Evolutionary conservation across 331 rosid species (phyloP).

Genomic region (Quercus lobata): DNA sequence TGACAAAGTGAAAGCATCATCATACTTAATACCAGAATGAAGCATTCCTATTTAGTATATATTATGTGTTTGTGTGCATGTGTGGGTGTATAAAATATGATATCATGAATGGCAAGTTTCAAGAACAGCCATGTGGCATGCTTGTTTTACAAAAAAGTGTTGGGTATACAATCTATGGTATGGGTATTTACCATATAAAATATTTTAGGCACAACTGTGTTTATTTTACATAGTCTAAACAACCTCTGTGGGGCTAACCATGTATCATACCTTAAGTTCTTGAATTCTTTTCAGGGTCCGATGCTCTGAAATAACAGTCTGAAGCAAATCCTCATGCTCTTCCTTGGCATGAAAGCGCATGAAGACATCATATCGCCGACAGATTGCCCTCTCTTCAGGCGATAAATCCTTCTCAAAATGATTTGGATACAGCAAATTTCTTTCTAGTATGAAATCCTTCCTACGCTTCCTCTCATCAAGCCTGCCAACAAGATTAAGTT

Average conservation of each 20-base stretch:
- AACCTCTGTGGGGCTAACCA: neutral
- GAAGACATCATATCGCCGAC: slow-evolving; percentile 68
- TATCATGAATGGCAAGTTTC: neutral
- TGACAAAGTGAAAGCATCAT: neutral
- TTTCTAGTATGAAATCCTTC: slow-evolving; percentile 82
- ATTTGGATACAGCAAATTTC: slow-evolving; percentile 74
- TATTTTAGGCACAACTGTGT: neutral
- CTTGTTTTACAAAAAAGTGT: neutral
- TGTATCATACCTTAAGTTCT: slow-evolving; percentile 76
- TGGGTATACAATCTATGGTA: neutral
- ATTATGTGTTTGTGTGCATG: neutral
- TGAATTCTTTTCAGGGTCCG: slow-evolving; percentile 59
- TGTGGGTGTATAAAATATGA: neutral
- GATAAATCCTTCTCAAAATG: slow-evolving; percentile 72
- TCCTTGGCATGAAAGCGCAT: slow-evolving; percentile 90
- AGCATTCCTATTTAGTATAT: neutral
- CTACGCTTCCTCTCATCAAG: slow-evolving; percentile 94
- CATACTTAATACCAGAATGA: neutral
- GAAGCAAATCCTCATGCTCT: slow-evolving; percentile 75
- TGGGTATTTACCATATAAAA: neutral
- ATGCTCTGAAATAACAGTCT: slow-evolving; percentile 55
- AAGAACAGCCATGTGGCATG: neutral
- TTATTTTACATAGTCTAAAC: neutral
- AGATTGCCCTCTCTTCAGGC: slow-evolving; percentile 70
- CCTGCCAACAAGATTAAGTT: slow-evolving; percentile 43